Conservation (phyloP, 2,329 filamentous ascomycete species). For the Endocalyx cinctus region DNA sequence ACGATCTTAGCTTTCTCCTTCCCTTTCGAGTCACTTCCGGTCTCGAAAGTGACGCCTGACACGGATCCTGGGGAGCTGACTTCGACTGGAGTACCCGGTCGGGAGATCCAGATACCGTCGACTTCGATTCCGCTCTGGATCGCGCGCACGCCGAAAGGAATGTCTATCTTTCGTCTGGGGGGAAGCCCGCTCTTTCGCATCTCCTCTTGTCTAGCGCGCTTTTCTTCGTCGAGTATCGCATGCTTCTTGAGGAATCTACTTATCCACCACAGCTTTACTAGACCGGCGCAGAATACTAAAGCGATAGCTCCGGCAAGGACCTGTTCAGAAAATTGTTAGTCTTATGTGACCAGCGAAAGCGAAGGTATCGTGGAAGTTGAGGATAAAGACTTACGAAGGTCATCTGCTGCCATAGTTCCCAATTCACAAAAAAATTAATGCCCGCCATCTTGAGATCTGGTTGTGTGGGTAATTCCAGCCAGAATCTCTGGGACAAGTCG, state of each 20-base stretch:
- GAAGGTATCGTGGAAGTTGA: not conserved
- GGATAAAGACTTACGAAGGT: constrained; percentile 63
- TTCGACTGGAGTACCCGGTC: constrained; percentile 37
- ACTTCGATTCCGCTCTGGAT: constrained; percentile 79
- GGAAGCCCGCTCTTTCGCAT: constrained; percentile 52
- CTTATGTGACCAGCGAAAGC: not conserved
- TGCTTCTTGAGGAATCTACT: constrained; percentile 53
- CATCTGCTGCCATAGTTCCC: constrained; percentile 86
- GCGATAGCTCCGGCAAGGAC: constrained; percentile 68
- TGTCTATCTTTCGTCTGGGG: constrained; percentile 46
- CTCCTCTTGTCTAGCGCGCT: constrained; percentile 48
- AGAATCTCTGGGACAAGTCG: too few relatives aligned
- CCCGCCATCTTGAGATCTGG: constrained; percentile 33
- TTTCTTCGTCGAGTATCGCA: constrained; percentile 62
- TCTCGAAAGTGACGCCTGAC: constrained; percentile 18
- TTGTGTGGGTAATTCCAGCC: too few relatives aligned
- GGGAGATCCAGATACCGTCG: constrained; percentile 77
- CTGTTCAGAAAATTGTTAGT: constrained; percentile 43
- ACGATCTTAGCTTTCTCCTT: constrained; percentile 20
- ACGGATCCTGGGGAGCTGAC: constrained; percentile 17
- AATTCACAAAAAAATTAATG: constrained; percentile 58
- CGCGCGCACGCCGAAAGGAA: constrained; percentile 83
- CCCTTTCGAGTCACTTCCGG: constrained; percentile 18
- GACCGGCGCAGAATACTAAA: constrained; percentile 63
- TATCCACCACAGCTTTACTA: constrained; percentile 62